A percentile compares a stretch with the other conserved stretches of the same genome.
phyloP scores from a whole-genome alignment of 129 eudicot genomes.

The Escallonia herrerae region DNA sequence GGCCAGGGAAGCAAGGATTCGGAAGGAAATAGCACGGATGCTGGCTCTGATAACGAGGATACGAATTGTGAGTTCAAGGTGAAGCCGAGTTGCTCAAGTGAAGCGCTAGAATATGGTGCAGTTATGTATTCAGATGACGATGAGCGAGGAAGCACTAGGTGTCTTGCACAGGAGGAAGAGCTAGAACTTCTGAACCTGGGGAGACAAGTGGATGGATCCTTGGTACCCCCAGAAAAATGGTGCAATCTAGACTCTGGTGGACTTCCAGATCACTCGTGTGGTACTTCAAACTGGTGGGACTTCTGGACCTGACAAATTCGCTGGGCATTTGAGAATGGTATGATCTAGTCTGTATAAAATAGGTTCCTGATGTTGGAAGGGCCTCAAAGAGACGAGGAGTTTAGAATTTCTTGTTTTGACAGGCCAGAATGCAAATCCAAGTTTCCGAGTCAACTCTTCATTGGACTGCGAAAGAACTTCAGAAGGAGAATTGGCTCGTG shows the following conservation, averaged over 20 bases:
- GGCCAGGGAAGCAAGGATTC: conserved; percentile 15
- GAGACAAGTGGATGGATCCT: conserved; percentile 13
- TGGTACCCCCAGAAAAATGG: conserved; percentile 26
- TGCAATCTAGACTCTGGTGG: conserved; percentile 26
- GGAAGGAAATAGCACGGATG: conserved; percentile 16
- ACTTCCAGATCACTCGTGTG: conserved; percentile 33
- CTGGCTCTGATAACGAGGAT: conserved; percentile 26
- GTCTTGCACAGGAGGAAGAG: conserved; percentile 20
- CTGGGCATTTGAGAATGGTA: neutral
- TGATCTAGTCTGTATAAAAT: neutral
- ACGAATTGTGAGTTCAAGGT: conserved; percentile 13
- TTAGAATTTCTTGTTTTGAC: too few species aligned
- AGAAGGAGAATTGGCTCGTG: too few species aligned
- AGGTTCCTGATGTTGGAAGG: conserved; percentile 2
- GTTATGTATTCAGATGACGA: conserved; percentile 30
- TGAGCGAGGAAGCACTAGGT: conserved; percentile 10
- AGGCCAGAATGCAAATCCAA: too few species aligned
- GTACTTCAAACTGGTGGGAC: conserved; percentile 63
- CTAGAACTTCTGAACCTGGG: conserved; percentile 13
- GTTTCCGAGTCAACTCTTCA: too few species aligned
- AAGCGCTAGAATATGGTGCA: conserved; percentile 18
- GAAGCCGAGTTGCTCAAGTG: conserved; percentile 16
- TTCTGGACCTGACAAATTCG: conserved; percentile 15
- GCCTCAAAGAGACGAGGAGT: neutral
- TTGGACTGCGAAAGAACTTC: too few species aligned